A percentile compares a stretch with the other conserved stretches of the same genome.
Evolutionary conservation across 192 early-diverging fungal species (phyloP).

Genomic region (Entomortierella parvispora): DNA sequence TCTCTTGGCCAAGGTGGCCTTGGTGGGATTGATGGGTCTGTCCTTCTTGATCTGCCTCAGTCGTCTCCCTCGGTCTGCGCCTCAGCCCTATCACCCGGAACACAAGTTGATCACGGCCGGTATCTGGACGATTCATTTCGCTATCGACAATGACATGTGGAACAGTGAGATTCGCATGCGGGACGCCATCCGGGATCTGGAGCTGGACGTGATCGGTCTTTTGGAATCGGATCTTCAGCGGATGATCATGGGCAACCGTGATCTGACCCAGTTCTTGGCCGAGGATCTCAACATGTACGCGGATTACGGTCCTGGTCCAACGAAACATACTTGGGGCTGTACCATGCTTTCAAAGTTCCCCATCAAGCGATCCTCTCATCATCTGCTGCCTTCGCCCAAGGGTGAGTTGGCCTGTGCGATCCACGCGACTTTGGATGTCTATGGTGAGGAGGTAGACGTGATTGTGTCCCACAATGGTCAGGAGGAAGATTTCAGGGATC

Average conservation of each 20-base stretch:
- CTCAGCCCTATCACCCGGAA: slow-evolving; percentile 64
- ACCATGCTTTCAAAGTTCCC: slow-evolving; percentile 83
- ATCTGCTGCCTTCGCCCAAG: slow-evolving; percentile 77
- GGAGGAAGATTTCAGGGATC: slow-evolving; percentile 75
- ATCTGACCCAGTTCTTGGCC: slow-evolving; percentile 75
- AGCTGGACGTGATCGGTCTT: slow-evolving; percentile 77
- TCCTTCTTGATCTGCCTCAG: slow-evolving; percentile 39
- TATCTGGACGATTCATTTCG: slow-evolving; percentile 87
- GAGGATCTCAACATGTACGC: slow-evolving; percentile 77
- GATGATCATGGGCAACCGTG: slow-evolving; percentile 85
- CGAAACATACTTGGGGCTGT: slow-evolving; percentile 86
- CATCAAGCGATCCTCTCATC: slow-evolving; percentile 71
- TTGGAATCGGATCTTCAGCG: slow-evolving; percentile 77
- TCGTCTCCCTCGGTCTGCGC: slow-evolving; percentile 58
- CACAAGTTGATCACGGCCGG: slow-evolving; percentile 71
- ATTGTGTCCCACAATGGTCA: slow-evolving; percentile 84
- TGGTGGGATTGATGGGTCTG: slow-evolving; percentile 33
- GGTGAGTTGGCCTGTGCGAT: slow-evolving; percentile 85
- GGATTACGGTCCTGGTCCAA: slow-evolving; percentile 81
- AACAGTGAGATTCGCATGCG: slow-evolving; percentile 73
- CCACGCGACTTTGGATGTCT: slow-evolving; percentile 80
- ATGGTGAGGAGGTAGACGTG: slow-evolving; percentile 75
- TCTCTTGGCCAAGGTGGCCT: slow-evolving; percentile 35
- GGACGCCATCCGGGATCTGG: slow-evolving; percentile 74
- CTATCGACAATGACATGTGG: slow-evolving; percentile 83